Percentiles rank a stretch among this genome's conserved stretches.
phyloP scores from a whole-genome alignment of 2,329 filamentous ascomycete species.

The Acrocalymma vagum region DNA sequence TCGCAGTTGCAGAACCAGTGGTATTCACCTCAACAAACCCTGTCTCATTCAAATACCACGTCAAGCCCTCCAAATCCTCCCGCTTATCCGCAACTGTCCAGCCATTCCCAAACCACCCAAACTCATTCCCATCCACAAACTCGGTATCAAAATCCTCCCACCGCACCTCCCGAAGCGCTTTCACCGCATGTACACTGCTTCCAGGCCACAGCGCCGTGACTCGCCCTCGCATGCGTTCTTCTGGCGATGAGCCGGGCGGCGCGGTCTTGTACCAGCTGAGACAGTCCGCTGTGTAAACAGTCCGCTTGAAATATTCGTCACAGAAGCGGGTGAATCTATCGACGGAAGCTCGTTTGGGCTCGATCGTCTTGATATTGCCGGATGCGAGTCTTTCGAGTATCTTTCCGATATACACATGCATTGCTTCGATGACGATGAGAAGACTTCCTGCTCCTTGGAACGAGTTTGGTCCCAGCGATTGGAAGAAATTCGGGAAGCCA shows the following conservation, averaged over 20 bases:
- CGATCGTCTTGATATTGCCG: too few species aligned
- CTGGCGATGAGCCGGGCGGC: too few species aligned
- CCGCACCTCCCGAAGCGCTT: constrained; percentile 61
- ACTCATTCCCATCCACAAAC: constrained; percentile 57
- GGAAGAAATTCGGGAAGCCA: constrained; percentile 57
- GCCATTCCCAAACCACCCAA: constrained; percentile 72
- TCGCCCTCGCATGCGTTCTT: too few species aligned
- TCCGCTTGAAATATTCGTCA: constrained; percentile 58
- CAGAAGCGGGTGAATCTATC: constrained; percentile 66
- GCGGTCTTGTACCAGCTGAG: constrained; percentile 78
- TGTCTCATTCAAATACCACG: constrained; percentile 10
- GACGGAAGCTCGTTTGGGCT: too few species aligned
- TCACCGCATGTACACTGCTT: constrained; percentile 67
- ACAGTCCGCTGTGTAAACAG: constrained; percentile 65
- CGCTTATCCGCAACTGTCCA: constrained; percentile 69
- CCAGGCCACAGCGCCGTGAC: constrained; percentile 79
- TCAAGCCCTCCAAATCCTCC: too few species aligned
- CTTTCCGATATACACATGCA: too few species aligned
- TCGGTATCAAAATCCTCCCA: constrained; percentile 66
- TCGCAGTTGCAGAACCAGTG: too few species aligned
- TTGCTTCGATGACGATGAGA: too few species aligned
- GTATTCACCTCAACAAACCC: constrained; percentile 62
- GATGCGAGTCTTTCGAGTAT: too few species aligned
- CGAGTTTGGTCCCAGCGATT: constrained; percentile 62
- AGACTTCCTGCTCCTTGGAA: constrained; percentile 67